Base-by-base conservation (phyloP, 2,329 filamentous ascomycete species). In the Aspergillus jensenii region DNA sequence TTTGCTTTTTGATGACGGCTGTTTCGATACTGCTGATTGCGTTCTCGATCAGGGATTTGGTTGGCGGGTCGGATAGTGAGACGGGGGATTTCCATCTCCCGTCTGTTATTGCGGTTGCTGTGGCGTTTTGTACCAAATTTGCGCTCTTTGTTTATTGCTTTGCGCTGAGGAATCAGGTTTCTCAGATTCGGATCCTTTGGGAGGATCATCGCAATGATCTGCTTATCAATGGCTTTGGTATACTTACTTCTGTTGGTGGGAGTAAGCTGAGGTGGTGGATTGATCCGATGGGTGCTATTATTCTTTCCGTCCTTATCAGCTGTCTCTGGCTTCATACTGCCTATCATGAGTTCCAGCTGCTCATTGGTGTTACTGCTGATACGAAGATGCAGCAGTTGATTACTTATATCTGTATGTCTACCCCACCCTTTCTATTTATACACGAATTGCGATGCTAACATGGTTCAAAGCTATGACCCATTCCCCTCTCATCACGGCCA, bases 151-250 rank as follows among this genome's bases (percentile, higher is more conserved):
- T 96, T 25, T 98, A 97, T 79, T 98, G 95, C 78, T 98, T 89
- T 86, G 86, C 90, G 4, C 77, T 98, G 68, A 88, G 93, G 65
- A 88, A 97, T 78, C 90, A 91, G 68, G 96, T 98, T 79, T 91
- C 87, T 60, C 93, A 97, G 74, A 87, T 97, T 62, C 85, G 90
- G 57, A 97, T 97, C 71, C 80, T 98, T 14, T 97, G 92, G 93
- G 90, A 96, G 74, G 93, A 98, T 70, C 95, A 99, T 78, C 88
- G 95, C 61, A 99, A 99, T 71, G 95, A 99, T 71, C 81, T 99
- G n/a, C 82, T 96, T 68, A 91, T 99, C 82, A 99, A 98, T 74
- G 91, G 91, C 54, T 91, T 96, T 66, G 92, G 90, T 84, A 87
- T 98, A 62, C 76, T 97, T 55, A 97, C 93, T 1, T 93, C 90